phyloP scores from a whole-genome alignment of 352 stramenopile genomes.

The Globisporangium sylvaticum region DNA sequence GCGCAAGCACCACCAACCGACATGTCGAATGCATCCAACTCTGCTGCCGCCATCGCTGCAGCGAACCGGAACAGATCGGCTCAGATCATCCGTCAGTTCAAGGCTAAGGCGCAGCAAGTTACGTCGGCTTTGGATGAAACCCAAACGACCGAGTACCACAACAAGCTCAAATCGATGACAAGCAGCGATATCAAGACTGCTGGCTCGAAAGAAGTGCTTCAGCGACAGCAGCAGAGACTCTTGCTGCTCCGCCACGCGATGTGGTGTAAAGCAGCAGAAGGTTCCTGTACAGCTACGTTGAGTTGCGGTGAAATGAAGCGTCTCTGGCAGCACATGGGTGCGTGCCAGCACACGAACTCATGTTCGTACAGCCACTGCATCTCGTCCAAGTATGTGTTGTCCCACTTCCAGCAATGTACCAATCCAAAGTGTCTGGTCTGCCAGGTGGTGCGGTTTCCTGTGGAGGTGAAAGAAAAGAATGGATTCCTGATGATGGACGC shows the following conservation, averaged over 20 bases:
- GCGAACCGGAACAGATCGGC: slow-evolving; percentile 65
- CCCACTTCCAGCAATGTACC: slow-evolving; percentile 98
- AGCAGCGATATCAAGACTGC: slow-evolving; percentile 64
- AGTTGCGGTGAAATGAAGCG: slow-evolving; percentile 98
- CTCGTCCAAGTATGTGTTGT: slow-evolving; percentile 98
- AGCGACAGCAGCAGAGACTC: slow-evolving; percentile 97
- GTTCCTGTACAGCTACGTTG: slow-evolving; percentile 91
- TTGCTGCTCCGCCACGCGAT: slow-evolving; percentile 96
- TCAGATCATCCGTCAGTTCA: slow-evolving; percentile 83
- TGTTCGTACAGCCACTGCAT: slow-evolving; percentile 98
- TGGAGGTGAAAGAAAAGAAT: slow-evolving; percentile 93
- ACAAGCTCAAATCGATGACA: slow-evolving; percentile 81
- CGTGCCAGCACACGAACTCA: slow-evolving; percentile 95
- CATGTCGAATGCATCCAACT: slow-evolving; percentile 13
- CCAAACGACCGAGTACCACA: slow-evolving; percentile 79
- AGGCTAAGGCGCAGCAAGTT: slow-evolving; percentile 68
- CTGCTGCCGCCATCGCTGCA: slow-evolving; percentile 21
- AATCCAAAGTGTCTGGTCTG: slow-evolving; percentile 97
- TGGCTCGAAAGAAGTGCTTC: slow-evolving; percentile 92
- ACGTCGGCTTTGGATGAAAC: slow-evolving; percentile 79
- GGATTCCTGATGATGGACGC: slow-evolving; percentile 81
- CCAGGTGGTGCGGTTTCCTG: slow-evolving; percentile 95
- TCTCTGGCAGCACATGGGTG: slow-evolving; percentile 98
- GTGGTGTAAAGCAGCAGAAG: slow-evolving; percentile 95
- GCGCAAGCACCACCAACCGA: slow-evolving; percentile 6